A percentile compares a stretch with the other conserved stretches of the same genome.
Evolutionary conservation across 441 rosid species (phyloP).

Genomic region (Pelargonium fulgidum): DNA sequence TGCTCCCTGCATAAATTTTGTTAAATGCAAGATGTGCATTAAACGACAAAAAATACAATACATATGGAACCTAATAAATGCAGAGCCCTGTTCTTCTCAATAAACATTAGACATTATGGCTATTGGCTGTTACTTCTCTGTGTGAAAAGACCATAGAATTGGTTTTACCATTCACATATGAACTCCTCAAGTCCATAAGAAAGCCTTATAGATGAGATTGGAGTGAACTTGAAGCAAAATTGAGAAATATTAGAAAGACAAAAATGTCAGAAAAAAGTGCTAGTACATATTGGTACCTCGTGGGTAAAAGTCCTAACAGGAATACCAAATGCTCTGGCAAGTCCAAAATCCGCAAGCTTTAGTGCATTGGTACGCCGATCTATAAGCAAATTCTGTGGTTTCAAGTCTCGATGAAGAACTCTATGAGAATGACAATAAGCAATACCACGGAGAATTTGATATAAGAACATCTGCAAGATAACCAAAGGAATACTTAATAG

Average conservation of each 20-base stretch:
- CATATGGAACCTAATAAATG: too few relatives aligned
- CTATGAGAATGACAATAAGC: conserved; percentile 98
- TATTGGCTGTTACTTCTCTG: background rate
- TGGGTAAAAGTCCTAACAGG: conserved; percentile 96
- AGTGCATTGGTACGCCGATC: conserved; percentile 81
- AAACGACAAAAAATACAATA: too few relatives aligned
- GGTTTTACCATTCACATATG: background rate
- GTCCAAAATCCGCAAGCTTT: conserved; percentile 98
- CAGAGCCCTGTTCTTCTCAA: too few relatives aligned
- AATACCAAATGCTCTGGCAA: conserved; percentile 92
- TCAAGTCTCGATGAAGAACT: conserved; percentile 93
- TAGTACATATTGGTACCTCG: conserved; percentile 45
- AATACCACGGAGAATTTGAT: conserved; percentile 92
- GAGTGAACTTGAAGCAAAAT: background rate
- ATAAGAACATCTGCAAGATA: conserved; percentile 65
- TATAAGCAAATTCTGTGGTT: conserved; percentile 87
- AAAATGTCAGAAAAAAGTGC: background rate
- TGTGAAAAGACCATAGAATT: background rate
- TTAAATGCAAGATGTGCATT: too few relatives aligned
- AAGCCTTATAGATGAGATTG: background rate
- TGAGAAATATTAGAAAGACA: background rate
- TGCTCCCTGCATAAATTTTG: too few relatives aligned
- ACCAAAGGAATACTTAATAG: too few relatives aligned
- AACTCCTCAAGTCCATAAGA: background rate
- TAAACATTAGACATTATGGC: too few relatives aligned